phyloP scores from a whole-genome alignment of 768 basidiomycete genomes.

The Gloeopeniophorella convolvens region DNA sequence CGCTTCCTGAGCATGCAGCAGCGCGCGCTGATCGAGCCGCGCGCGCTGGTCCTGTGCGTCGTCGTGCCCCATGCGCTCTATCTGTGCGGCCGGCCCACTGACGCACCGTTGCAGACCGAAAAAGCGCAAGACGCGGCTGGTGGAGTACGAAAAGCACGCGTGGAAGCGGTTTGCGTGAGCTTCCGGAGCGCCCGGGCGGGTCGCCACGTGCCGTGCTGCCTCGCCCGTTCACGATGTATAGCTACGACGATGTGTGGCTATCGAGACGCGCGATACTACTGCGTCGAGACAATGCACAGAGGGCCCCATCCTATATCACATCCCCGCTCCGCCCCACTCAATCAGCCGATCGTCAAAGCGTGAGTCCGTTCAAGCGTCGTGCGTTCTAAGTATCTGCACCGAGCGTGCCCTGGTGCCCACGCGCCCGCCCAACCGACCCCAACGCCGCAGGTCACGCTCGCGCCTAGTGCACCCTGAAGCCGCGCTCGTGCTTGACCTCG shows the following conservation, averaged over 20 bases:
- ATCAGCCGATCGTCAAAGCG: not conserved
- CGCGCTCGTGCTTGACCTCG: conserved; percentile 61
- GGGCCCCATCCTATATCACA: conserved; percentile 10
- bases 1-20: conserved; percentile 85
- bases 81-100: not conserved
- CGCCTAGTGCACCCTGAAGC: conserved; percentile 15
- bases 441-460: too few relatives aligned
- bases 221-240: too few relatives aligned
- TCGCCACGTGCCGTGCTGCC: not conserved
- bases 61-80: not conserved
- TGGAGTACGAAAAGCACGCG: conserved; percentile 74
- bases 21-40: conserved; percentile 80
- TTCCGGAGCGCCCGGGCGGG: not conserved
- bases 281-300: not conserved
- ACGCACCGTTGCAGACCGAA: conserved; percentile 37
- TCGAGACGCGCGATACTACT: not conserved
- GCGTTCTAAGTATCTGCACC: not conserved
- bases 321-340: not conserved
- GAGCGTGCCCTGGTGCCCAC: too few relatives aligned
- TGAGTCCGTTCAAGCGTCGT: not conserved
- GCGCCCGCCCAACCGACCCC: too few relatives aligned
- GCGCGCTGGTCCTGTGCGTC: conserved; percentile 68
- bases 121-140: conserved; percentile 42
- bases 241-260: not conserved
- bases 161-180: conserved; percentile 58